Base-by-base conservation (phyloP, 2,329 filamentous ascomycete species). In the Grosmannia penicillata region DNA sequence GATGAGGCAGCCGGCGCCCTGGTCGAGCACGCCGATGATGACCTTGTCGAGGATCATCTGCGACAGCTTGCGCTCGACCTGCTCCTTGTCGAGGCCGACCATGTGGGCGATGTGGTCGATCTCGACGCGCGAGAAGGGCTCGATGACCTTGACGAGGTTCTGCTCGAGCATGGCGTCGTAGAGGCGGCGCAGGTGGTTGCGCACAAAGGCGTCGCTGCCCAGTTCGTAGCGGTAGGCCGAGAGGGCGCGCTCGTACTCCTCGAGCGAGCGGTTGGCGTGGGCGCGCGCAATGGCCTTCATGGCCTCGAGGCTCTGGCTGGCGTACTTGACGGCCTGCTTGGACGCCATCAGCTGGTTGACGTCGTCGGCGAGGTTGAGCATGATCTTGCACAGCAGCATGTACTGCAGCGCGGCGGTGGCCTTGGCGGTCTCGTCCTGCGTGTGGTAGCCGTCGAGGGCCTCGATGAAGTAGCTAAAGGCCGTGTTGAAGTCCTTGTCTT, bases 41-140 rank as follows among this genome's bases (percentile, higher is more conserved):
- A 96, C 85, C 70, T 95, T 95, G 66, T 98, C 91, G 43, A 98
- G 72, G 54, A 98, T 98, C 93, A 98, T 98, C 70, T 98, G 93
- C 33, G 84, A 93, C 46, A 98, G 71, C 71, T 98, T 98, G 51
- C 87, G 78, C 74, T 98, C 93, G 43, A 98, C 91, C 65, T 96
- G 89, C 59, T 85, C 80, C 21, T 84, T 93, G 58, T 96, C 91
- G 45, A 98, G 70, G 28, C 89, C 87, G 37, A 98, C 91, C 81
- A 96, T 93, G 68, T 91, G 86, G 49, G 91, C 89, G 52, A 98
- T 85, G 58, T 98, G 91, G 51, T 80, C 82, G 52, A 98, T 93
- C 64, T 98, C 91, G 38, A 98, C 91, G 45, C 87, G 77, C 53
- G 84, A 93, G 65, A 96, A 98, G 18, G 91, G 91, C 70, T 98